phyloP scores from a whole-genome alignment of 352 stramenopile genomes.

The Phytophthora podocarpi region DNA sequence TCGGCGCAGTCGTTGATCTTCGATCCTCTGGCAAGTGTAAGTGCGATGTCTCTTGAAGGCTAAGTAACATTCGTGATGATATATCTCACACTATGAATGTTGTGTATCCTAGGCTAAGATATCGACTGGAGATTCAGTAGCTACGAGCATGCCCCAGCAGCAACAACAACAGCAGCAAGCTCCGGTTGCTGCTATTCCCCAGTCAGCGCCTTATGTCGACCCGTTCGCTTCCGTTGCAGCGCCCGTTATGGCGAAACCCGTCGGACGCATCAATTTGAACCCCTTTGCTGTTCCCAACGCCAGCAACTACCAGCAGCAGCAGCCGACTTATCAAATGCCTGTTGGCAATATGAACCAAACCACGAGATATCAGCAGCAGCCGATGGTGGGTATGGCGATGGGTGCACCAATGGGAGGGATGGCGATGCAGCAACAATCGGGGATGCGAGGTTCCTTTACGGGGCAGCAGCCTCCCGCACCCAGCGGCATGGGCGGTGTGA shows the following conservation, averaged over 20 bases:
- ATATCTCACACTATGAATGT: constrained; percentile 17
- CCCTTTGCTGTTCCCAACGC: constrained; percentile 46
- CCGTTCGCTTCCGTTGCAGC: constrained; percentile 60
- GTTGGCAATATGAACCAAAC: constrained; percentile 14
- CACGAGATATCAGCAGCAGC: constrained; percentile 29
- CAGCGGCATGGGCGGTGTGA: constrained; percentile 42
- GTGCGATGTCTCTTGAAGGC: constrained; percentile 13
- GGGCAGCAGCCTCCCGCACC: constrained; percentile 23
- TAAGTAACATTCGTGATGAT: constrained; percentile 3
- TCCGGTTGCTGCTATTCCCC: constrained; percentile 10
- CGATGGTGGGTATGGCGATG: constrained; percentile 28
- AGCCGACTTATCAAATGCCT: constrained; percentile 21
- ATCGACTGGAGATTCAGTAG: constrained; percentile 9
- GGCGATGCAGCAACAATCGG: constrained; percentile 34
- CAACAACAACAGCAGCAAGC: constrained; percentile 30
- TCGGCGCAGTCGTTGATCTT: constrained; percentile 76
- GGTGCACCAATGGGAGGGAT: constrained; percentile 25
- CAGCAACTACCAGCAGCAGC: constrained; percentile 31
- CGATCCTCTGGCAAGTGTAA: constrained; percentile 68
- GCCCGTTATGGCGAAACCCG: constrained; percentile 49
- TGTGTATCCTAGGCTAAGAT: constrained; percentile 38
- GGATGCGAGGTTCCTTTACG: constrained; percentile 22
- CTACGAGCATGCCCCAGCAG: constrained; percentile 5
- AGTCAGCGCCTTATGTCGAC: constrained; percentile 52
- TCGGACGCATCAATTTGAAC: constrained; percentile 55